Evolutionary conservation across 768 basidiomycete species (phyloP).

Genomic region (Lanmaoa pseudosensibilis): DNA sequence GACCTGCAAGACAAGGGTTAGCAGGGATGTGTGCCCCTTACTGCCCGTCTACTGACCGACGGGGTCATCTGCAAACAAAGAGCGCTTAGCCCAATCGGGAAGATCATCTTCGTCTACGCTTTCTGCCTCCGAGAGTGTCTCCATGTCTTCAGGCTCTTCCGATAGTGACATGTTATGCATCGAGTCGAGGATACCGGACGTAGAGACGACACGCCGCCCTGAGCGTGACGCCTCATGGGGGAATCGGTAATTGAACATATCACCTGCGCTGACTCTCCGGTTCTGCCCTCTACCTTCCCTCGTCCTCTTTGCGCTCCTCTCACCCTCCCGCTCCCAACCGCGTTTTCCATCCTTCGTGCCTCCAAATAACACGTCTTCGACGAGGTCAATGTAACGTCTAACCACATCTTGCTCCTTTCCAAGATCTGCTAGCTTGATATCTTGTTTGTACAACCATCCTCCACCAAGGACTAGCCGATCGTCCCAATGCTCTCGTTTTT

Average conservation of each 20-base stretch:
- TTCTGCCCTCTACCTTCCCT: constrained; percentile 41
- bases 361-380: constrained; percentile 77
- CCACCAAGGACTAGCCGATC: constrained; percentile 76
- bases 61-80: constrained; percentile 52
- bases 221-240: constrained; percentile 20
- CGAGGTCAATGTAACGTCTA: constrained; percentile 65
- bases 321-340: constrained; percentile 49
- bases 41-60: constrained; percentile 49
- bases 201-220: constrained; percentile 54
- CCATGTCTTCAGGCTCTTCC: constrained; percentile 61
- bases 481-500: constrained; percentile 77
- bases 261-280: constrained; percentile 31
- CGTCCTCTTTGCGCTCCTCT: constrained; percentile 46
- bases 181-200: constrained; percentile 54
- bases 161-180: constrained; percentile 48
- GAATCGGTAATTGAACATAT: constrained; percentile 27
- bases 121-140: constrained; percentile 39
- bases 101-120: constrained; percentile 69
- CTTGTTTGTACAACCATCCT: constrained; percentile 80
- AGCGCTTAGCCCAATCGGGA: constrained; percentile 74
- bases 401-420: constrained; percentile 58
- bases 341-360: constrained; percentile 48
- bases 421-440: constrained; percentile 54
- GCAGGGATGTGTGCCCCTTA: neutral
- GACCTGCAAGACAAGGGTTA: constrained; percentile 44